A percentile compares a stretch with the other conserved stretches of the same genome.
These are phyloP conservation scores for Balansia obtecta DNA, from an alignment of 2,329 filamentous ascomycete species.

Conservation along the genomic window DNA sequence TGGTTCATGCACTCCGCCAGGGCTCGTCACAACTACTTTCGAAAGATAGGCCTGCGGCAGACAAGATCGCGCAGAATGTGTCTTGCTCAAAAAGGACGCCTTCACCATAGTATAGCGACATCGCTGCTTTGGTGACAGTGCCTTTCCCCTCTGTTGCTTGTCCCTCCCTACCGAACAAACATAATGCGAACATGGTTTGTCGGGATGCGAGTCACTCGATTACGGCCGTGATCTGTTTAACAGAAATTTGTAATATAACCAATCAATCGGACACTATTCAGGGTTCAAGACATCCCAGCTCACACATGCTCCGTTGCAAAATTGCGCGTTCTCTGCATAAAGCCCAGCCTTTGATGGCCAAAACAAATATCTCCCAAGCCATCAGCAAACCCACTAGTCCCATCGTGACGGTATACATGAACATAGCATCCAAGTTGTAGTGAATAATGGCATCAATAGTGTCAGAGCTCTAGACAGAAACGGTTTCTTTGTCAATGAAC, in stretches of 20 bases:
- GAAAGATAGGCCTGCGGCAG: background rate
- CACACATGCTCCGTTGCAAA: background rate
- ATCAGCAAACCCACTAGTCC: conserved; percentile 73
- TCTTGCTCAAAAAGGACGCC: background rate
- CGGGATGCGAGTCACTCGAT: no score
- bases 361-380: conserved; percentile 66
- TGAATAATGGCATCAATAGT: conserved; percentile 65
- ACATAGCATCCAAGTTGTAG: conserved; percentile 77
- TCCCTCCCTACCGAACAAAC: no score
- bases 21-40: conserved; percentile 46
- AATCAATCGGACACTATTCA: no score
- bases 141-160: no score
- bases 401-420: conserved; percentile 80
- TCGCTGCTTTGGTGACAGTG: no score
- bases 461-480: conserved; percentile 48
- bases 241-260: no score
- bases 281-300: background rate
- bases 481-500: background rate
- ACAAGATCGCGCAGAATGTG: background rate
- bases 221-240: no score
- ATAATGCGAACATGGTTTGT: no score
- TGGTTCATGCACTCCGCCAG: conserved; percentile 57
- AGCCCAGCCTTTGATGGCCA: conserved; percentile 85
- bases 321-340: conserved; percentile 25
- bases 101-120: background rate